Conservation (phyloP, 176 grass and related monocot species). For the Cenchrus americanus region DNA sequence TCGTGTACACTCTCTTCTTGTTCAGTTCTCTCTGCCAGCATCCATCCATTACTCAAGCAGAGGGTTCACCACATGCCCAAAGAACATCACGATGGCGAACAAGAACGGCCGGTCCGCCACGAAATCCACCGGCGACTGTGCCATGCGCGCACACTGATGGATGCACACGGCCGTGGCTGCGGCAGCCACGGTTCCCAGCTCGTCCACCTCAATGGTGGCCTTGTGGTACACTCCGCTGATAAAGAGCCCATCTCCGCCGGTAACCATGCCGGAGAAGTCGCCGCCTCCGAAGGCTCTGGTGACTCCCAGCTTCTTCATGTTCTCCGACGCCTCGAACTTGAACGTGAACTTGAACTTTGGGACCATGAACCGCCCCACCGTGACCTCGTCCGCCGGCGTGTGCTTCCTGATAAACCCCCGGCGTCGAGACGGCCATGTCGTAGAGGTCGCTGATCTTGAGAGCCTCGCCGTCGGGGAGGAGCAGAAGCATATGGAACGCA, state of each 20-base stretch:
- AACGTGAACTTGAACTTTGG: constrained; percentile 50
- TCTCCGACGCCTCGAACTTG: constrained; percentile 37
- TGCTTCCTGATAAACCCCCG: constrained; percentile 36
- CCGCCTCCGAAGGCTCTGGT: constrained; percentile 20
- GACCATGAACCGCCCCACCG: constrained; percentile 30
- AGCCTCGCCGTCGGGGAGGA: constrained; percentile 4
- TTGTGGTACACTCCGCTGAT: constrained; percentile 23
- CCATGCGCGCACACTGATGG: accelerated
- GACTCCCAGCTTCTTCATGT: constrained; percentile 11
- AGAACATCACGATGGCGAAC: constrained; percentile 33
- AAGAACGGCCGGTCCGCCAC: constrained; percentile 35
- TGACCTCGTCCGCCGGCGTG: constrained; percentile 1
- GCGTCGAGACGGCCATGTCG: constrained; percentile 12
- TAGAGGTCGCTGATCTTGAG: background rate
- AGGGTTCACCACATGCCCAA: constrained; percentile 40
- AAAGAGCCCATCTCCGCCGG: constrained; percentile 20
- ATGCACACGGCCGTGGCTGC: constrained; percentile 1
- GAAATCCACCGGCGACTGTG: constrained; percentile 5
- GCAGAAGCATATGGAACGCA: constrained; percentile 20
- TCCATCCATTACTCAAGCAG: background rate
- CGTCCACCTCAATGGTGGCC: constrained; percentile 51
- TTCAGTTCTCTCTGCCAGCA: background rate
- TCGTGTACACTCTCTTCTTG: background rate
- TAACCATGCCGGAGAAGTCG: constrained; percentile 48
- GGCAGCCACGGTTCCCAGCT: constrained; percentile 39